phyloP scores from a whole-genome alignment of 352 stramenopile genomes.

The Globisporangium acanthophoron region DNA sequence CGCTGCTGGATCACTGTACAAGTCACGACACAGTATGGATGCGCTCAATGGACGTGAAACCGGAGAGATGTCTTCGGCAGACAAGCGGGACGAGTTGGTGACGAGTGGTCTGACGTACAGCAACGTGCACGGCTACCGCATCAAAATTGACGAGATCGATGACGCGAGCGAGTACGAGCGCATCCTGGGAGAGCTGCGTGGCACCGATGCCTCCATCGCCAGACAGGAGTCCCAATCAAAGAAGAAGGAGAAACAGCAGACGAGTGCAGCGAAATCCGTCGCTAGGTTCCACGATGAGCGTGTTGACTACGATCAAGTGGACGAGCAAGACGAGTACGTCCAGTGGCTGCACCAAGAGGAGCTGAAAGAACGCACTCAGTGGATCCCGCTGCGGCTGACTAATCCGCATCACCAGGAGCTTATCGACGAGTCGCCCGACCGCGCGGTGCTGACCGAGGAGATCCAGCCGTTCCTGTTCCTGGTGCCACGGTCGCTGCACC shows the following conservation, averaged over 20 bases:
- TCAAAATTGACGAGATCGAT: constrained; percentile 52
- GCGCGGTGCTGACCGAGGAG: constrained; percentile 63
- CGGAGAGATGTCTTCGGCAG: not conserved
- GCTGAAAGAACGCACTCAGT: constrained; percentile 34
- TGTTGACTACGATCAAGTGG: constrained; percentile 27
- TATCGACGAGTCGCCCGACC: constrained; percentile 61
- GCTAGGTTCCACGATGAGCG: constrained; percentile 53
- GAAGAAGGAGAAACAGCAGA: constrained; percentile 27
- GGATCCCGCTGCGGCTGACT: constrained; percentile 41
- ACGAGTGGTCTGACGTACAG: constrained; percentile 52
- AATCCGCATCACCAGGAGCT: constrained; percentile 37
- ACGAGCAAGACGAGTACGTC: constrained; percentile 31
- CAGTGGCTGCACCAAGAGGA: constrained; percentile 44
- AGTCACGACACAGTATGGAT: not conserved
- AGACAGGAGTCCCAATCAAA: constrained; percentile 22
- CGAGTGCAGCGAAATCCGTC: constrained; percentile 13
- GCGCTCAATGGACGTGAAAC: not conserved
- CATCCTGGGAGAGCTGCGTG: constrained; percentile 64
- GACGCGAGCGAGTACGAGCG: constrained; percentile 67
- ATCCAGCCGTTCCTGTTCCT: constrained; percentile 73
- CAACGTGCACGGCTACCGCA: constrained; percentile 77
- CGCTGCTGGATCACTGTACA: constrained; percentile 16
- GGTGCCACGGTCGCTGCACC: constrained; percentile 27
- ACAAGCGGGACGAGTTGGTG: not conserved
- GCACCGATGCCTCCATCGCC: constrained; percentile 28